A percentile compares a stretch with the other conserved stretches of the same genome.
phyloP scores from a whole-genome alignment of 1,284 basidiomycete species.

The Exsudoporus floridanus region DNA sequence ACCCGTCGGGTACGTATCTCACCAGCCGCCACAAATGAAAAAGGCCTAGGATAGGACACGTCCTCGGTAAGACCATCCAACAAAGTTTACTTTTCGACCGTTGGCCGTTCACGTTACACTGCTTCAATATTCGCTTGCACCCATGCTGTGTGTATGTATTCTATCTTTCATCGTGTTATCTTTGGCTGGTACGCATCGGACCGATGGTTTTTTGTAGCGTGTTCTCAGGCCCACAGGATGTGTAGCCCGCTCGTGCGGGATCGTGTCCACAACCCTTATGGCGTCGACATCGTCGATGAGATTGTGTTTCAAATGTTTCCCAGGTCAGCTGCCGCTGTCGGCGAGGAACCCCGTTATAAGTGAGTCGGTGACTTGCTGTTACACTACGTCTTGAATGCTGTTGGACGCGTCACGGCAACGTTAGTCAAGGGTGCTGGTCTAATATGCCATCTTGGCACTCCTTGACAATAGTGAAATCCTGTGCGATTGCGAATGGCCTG shows the following conservation, averaged over 20 bases:
- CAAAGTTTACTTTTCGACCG: not conserved
- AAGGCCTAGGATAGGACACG: too few relatives aligned
- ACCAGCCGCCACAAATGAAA: too few relatives aligned
- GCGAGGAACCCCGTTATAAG: too few relatives aligned
- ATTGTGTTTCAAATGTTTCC: too few relatives aligned
- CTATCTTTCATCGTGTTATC: not conserved
- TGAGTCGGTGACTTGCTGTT: conserved; percentile 1
- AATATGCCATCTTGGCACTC: conserved; percentile 5
- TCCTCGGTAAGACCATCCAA: not conserved
- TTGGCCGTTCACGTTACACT: not conserved
- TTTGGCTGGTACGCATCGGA: conserved; percentile 4
- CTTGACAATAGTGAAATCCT: conserved; percentile 2
- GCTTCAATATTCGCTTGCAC: not conserved
- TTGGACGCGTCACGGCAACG: not conserved
- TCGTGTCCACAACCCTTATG: conserved; percentile 38
- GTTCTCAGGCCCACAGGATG: conserved; percentile 4
- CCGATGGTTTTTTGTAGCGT: not conserved
- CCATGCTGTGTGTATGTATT: not conserved
- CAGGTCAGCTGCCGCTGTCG: too few relatives aligned
- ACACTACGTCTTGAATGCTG: too few relatives aligned
- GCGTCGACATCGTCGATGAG: conserved; percentile 37
- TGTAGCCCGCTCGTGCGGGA: conserved; percentile 4
- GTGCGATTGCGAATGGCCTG: not conserved
- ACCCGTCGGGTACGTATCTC: not conserved
- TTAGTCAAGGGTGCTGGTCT: conserved; percentile 11